Percentiles rank a stretch among this genome's conserved stretches.
These are phyloP conservation scores for Trichaptum fuscoviolaceum DNA, from an alignment of 768 basidiomycete species.

Conservation along the genomic window DNA sequence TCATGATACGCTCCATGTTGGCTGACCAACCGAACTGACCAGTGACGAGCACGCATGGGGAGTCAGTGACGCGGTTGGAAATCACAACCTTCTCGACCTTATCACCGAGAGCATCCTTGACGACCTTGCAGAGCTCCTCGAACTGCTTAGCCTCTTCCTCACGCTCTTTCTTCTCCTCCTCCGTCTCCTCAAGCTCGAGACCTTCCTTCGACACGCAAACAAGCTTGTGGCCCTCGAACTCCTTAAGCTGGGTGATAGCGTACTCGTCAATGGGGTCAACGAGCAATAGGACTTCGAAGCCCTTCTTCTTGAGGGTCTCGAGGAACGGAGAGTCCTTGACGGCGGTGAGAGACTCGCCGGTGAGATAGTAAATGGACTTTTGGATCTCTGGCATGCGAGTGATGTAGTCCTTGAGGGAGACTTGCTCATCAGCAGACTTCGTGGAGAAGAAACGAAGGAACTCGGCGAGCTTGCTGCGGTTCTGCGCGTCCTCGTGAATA, in stretches of 20 bases:
- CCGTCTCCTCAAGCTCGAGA: conserved; percentile 97
- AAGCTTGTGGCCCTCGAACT: conserved; percentile 97
- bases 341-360: conserved; percentile 91
- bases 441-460: conserved; percentile 99
- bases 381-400: conserved; percentile 99
- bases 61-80: conserved; percentile 96
- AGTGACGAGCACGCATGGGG: conserved; percentile 94
- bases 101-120: conserved; percentile 98
- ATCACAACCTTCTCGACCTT: conserved; percentile 99
- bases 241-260: conserved; percentile 97
- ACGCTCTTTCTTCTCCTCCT: conserved; percentile 89
- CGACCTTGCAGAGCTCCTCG: conserved; percentile 84
- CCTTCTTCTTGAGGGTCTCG: conserved; percentile 98
- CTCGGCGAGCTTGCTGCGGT: conserved; percentile 98
- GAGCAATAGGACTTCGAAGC: conserved; percentile 95
- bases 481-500: conserved; percentile 98
- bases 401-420: conserved; percentile 98
- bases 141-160: conserved; percentile 83
- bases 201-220: conserved; percentile 99
- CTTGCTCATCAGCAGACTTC: conserved; percentile 85
- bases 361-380: conserved; percentile 99
- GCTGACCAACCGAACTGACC: conserved; percentile 99
- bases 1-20: conserved; percentile 99
- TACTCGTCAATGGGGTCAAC: conserved; percentile 99
- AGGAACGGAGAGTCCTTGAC: conserved; percentile 97